Percentiles rank a stretch among this genome's conserved stretches.
These are phyloP conservation scores for Buddleja alternifolia DNA, from an alignment of 257 asterid species.

Conservation along the genomic window DNA sequence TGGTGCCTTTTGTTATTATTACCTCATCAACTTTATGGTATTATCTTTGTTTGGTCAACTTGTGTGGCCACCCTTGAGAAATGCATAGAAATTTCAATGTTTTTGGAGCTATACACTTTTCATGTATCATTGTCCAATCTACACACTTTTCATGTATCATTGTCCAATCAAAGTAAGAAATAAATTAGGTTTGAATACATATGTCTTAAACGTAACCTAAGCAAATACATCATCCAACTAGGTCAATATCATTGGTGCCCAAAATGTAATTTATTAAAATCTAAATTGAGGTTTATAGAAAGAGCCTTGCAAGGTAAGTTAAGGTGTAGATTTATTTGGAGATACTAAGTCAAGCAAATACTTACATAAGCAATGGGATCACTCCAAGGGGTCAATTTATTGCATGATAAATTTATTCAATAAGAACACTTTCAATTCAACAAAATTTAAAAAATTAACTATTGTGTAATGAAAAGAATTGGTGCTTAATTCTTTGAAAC, in stretches of 20 bases:
- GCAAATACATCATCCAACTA: slow-evolving; percentile 28
- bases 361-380: slow-evolving; percentile 26
- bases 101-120: not conserved
- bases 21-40: slow-evolving; percentile 15
- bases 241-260: slow-evolving; percentile 37
- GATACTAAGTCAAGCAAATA: slow-evolving; percentile 1
- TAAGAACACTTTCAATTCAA: no score
- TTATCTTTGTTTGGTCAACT: slow-evolving; percentile 21
- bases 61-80: slow-evolving; percentile 24
- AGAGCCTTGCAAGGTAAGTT: slow-evolving; percentile 36
- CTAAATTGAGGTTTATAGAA: not conserved
- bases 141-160: not conserved
- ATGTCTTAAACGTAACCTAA: slow-evolving; percentile 21
- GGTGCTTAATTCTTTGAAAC: slow-evolving; percentile 7
- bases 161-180: no score
- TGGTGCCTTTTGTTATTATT: not conserved
- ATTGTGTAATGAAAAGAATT: not conserved
- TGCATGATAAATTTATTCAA: not conserved
- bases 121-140: not conserved
- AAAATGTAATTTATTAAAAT: not conserved
- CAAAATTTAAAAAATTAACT: no score
- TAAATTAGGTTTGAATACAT: not conserved
- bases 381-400: slow-evolving; percentile 10
- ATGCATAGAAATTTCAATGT: slow-evolving; percentile 20
- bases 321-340: not conserved